Evolutionary conservation across 495 filamentous ascomycete genomes (phyloP), one percentile per base, ranked within the genome.

Genomic region (Neurospora terricola): DNA sequence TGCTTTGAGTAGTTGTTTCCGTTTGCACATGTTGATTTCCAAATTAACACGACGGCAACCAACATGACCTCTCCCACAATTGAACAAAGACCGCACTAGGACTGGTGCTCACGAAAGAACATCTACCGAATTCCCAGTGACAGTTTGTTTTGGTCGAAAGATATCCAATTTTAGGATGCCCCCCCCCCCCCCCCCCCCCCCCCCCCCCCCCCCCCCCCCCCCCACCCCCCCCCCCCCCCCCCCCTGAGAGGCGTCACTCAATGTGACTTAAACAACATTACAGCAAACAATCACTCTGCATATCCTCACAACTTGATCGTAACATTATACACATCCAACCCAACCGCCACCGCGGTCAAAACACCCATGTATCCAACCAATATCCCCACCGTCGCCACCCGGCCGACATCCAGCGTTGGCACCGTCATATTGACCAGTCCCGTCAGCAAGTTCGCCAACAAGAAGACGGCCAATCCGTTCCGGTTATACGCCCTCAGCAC

Each of bases 391-490:
- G 93, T 89, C 66, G 83, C 78, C 11, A 83, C 74, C 34, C 86
- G 84, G 11, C 84, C 85, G 40, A 91, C 86, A 78, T 94, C 86
- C 77, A 98, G 80, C 3, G 96, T 98, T 59, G 90, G 90, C 14
- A 98, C 79, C 30, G 89, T 91, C 81, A 99, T 80, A 79, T 99
- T 98, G 48, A 98, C 92, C 5, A 91, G 78, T 4, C 96, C 96
- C 2, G 96, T 98, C 70, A 97, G 80, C 23, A 98, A 80, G 78
- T 98, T 99, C 5, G 96, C 94, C 30, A 94, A 76, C 71, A 99
- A 81, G 80, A 99, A 99, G 2, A 98, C 82, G 0, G 90, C 89
- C 27, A 99, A 82, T 0, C 96, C 96, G 70, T 97, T 96, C 48
- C 90, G 86, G 77, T 99, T 99, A 79, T 92, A 96, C 1, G 94